Percentiles rank a stretch among this genome's conserved stretches.
phyloP scores from a whole-genome alignment of 192 early-diverging fungal species.

The Coemansia furcata region DNA sequence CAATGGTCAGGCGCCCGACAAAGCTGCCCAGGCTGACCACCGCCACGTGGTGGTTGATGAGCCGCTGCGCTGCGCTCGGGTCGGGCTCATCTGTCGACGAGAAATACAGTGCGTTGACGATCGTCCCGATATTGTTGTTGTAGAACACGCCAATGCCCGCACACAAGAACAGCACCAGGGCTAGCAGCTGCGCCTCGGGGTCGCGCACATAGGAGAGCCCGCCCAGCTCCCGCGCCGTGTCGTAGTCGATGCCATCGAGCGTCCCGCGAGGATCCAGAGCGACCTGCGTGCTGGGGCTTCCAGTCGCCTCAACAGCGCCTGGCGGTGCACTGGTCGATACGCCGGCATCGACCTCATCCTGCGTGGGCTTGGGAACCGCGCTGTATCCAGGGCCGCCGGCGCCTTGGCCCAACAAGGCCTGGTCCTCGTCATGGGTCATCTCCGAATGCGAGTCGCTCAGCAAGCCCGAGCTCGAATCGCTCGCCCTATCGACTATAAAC shows the following conservation, averaged over 20 bases:
- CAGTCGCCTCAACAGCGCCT: neutral
- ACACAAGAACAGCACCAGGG: conserved; percentile 48
- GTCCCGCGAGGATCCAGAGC: conserved; percentile 1
- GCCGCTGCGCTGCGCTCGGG: conserved; percentile 38
- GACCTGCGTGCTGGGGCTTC: neutral
- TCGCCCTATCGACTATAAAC: conserved; percentile 37
- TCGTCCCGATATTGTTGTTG: conserved; percentile 54
- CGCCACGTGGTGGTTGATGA: conserved; percentile 53
- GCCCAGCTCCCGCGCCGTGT: conserved; percentile 49
- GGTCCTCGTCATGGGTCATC: conserved; percentile 20
- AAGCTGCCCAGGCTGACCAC: conserved; percentile 51
- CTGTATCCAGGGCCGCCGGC: neutral
- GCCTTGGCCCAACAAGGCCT: conserved; percentile 6
- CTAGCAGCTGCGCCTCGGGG: conserved; percentile 49
- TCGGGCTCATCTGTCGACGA: conserved; percentile 33
- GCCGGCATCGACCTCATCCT: neutral
- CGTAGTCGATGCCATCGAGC: conserved; percentile 44
- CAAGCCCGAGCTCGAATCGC: conserved; percentile 24
- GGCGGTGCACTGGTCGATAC: neutral
- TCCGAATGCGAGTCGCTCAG: conserved; percentile 5
- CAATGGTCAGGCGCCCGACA: conserved; percentile 40
- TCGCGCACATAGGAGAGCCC: conserved; percentile 44
- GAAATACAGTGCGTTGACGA: conserved; percentile 51
- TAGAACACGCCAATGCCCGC: conserved; percentile 54
- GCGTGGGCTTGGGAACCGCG: conserved; percentile 4